Conservation (phyloP, 371 early-diverging fungal species). For the Mucor velutinosus region DNA sequence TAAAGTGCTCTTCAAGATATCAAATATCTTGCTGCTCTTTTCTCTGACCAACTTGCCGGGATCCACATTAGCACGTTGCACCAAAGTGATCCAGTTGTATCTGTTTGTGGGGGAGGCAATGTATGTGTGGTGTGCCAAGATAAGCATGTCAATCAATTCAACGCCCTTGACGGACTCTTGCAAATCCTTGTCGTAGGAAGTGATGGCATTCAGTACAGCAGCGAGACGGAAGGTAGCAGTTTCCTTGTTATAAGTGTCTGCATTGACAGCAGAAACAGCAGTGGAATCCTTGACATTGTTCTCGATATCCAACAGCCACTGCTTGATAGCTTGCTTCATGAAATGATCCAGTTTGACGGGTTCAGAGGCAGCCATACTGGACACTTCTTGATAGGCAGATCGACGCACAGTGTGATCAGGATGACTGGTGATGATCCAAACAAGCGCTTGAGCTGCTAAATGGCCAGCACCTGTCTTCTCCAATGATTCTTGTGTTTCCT, state of each 20-base stretch:
- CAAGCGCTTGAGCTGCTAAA: conserved; percentile 47
- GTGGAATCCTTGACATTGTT: conserved; percentile 56
- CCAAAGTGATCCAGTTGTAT: conserved; percentile 85
- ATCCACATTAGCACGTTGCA: conserved; percentile 74
- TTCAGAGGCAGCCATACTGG: conserved; percentile 41
- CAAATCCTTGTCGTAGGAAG: conserved; percentile 45
- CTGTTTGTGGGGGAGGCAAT: conserved; percentile 69
- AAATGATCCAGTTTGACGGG: conserved; percentile 41
- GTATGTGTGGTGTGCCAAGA: conserved; percentile 75
- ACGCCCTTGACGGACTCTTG: conserved; percentile 42
- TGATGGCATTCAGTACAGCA: conserved; percentile 66
- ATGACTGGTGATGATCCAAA: conserved; percentile 57
- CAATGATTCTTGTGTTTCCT: conserved; percentile 33
- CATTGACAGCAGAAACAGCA: conserved; percentile 53
- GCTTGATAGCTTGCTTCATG: conserved; percentile 50
- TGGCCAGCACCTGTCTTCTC: conserved; percentile 42
- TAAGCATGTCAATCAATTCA: conserved; percentile 65
- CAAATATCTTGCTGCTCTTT: conserved; percentile 42
- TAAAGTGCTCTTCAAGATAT: conserved; percentile 46
- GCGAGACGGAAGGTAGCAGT: conserved; percentile 57
- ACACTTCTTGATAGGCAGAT: conserved; percentile 49
- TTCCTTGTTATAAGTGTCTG: conserved; percentile 50
- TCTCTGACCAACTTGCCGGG: conserved; percentile 69
- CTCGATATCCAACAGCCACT: conserved; percentile 61
- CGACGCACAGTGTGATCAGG: conserved; percentile 56